Evolutionary conservation across 495 filamentous ascomycete genomes (phyloP), one percentile per base, ranked within the genome.

Genomic region (Podospora sp.): DNA sequence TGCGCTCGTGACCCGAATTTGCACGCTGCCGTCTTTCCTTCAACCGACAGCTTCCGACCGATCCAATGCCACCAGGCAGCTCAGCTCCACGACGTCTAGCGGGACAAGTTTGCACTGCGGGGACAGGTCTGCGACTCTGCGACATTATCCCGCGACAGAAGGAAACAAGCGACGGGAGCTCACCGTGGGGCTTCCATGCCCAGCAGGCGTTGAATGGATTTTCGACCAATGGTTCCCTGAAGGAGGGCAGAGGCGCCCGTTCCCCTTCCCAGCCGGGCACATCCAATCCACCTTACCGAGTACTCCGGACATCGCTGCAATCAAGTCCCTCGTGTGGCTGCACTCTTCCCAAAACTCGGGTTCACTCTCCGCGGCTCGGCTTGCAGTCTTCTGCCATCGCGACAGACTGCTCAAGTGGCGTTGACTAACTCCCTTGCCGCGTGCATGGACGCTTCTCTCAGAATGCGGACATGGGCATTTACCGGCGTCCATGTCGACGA

Each of bases 231-330:
- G 53, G 26, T 57, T 27, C 14, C 40, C 40, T 46, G 40, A 46
- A 14, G 40, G 40, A 2, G 40, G 40, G 40, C 16, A 46, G 40
- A 46, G 40, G 40, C 12, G 40, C 2, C 14, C n/a, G n/a, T 46
- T 14, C 26, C 25, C 53, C 53, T 57, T 57, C 26, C 6, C 53
- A 57, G 53, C 53, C 53, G 53, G 53, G 53, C 53, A 27, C 53
- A 22, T 57, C 53, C 53, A 57, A n/a, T n/a, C n/a, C n/a, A n/a
- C n/a, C n/a, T n/a, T n/a, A n/a, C n/a, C n/a, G n/a, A n/a, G n/a
- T n/a, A n/a, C n/a, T n/a, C 5, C 21, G 3, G 8, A 24, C 40
- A 46, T 46, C 40, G 14, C 9, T 18, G 40, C 40, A 46, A 46
- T 6, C 8, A 24, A 57, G 20, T 26, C 53, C 21, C 21, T 27